These are phyloP conservation scores for Microcyclospora tardicrescens DNA, from an alignment of 2,329 filamentous ascomycete species.

Conservation along the genomic window DNA sequence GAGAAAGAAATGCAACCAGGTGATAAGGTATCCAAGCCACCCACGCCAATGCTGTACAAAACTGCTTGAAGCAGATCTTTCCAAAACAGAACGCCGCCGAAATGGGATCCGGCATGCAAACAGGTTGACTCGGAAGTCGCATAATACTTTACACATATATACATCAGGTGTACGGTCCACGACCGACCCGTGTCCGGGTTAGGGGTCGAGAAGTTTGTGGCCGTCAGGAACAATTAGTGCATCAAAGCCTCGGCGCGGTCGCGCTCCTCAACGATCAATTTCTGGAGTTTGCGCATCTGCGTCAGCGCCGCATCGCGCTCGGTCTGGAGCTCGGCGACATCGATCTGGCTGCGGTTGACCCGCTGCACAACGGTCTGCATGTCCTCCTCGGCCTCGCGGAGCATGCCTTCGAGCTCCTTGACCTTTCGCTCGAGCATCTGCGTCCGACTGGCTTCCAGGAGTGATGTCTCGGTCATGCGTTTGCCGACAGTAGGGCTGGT, in stretches of 20 bases:
- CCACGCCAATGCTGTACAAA: too few relatives aligned
- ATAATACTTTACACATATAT: too few relatives aligned
- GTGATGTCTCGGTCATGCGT: conserved; percentile 3
- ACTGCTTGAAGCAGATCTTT: too few relatives aligned
- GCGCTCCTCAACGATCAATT: conserved; percentile 51
- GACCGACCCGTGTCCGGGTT: neutral
- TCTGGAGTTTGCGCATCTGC: conserved; percentile 57
- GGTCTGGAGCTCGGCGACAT: conserved; percentile 66
- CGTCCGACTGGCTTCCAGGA: conserved; percentile 55
- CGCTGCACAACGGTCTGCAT: conserved; percentile 73
- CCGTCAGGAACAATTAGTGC: neutral
- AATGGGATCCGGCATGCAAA: too few relatives aligned
- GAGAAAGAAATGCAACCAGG: too few relatives aligned
- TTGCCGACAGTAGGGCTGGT: conserved; percentile 34
- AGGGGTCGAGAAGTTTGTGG: neutral
- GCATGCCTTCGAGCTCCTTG: conserved; percentile 69
- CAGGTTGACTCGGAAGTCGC: too few relatives aligned
- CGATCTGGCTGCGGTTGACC: conserved; percentile 73
- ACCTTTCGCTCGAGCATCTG: conserved; percentile 66
- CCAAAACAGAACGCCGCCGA: too few relatives aligned
- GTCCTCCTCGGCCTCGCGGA: conserved; percentile 61
- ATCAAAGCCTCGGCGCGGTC: conserved; percentile 40
- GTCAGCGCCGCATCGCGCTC: conserved; percentile 62
- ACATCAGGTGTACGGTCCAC: too few relatives aligned
- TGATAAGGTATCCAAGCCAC: too few relatives aligned